These are phyloP conservation scores for Saccharomycopsis phalli DNA, from an alignment of 1,139 yeast genomes.

Conservation along the genomic window DNA sequence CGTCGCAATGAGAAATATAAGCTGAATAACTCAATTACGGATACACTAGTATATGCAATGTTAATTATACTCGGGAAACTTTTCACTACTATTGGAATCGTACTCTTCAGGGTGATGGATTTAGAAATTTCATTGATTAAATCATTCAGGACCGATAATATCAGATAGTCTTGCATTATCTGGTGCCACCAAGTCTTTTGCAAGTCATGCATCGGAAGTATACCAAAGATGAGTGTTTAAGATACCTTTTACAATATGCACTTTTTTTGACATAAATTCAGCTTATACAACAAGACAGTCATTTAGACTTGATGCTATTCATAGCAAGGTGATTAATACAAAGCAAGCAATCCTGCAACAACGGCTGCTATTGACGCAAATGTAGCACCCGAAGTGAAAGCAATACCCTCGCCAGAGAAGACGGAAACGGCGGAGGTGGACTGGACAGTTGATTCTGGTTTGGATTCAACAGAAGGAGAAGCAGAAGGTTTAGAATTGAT, in stretches of 20 bases:
- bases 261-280: too few relatives aligned
- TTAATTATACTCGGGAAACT: too few relatives aligned
- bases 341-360: slow-evolving; percentile 1
- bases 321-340: background rate
- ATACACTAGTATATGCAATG: too few relatives aligned
- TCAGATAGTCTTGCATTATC: too few relatives aligned
- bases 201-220: too few relatives aligned
- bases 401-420: slow-evolving; percentile 5
- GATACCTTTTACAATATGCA: background rate
- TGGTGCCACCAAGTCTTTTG: too few relatives aligned
- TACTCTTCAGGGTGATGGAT: too few relatives aligned
- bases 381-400: background rate
- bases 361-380: background rate
- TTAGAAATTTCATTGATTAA: too few relatives aligned
- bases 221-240: background rate
- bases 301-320: background rate
- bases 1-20: too few relatives aligned
- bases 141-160: too few relatives aligned
- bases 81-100: too few relatives aligned
- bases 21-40: too few relatives aligned
- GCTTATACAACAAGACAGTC: background rate
- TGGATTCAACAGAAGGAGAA: slow-evolving; percentile 5
- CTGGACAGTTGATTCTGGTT: slow-evolving; percentile 8
- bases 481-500: slow-evolving; percentile 4
- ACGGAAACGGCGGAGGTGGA: slow-evolving; percentile 2